Conservation (phyloP, 192 early-diverging fungal genomes). For the Backusella luteola region DNA sequence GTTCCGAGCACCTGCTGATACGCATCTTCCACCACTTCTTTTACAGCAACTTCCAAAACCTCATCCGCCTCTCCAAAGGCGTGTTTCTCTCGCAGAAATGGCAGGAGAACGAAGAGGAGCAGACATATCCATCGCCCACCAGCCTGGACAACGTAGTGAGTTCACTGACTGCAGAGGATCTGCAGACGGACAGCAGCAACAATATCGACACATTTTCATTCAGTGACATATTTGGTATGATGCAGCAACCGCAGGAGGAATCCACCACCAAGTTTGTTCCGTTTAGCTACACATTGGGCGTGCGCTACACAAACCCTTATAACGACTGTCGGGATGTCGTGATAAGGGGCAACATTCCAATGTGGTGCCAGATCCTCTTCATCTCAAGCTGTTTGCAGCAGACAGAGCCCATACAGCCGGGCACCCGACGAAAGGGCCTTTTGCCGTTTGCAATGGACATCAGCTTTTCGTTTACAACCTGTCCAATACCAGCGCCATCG, state of each 20-base stretch:
- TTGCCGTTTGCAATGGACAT: conserved; percentile 8
- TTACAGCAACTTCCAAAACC: not conserved
- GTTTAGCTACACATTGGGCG: not conserved
- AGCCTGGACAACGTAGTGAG: not conserved
- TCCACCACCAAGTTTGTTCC: not conserved
- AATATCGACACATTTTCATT: conserved; percentile 3
- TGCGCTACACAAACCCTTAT: not conserved
- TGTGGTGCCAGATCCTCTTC: conserved; percentile 7
- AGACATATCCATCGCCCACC: not conserved
- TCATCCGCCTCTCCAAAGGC: not conserved
- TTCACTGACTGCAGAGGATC: not conserved
- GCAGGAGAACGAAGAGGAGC: not conserved
- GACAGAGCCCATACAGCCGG: not conserved
- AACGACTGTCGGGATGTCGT: not conserved
- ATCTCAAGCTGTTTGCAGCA: not conserved
- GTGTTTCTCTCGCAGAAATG: conserved; percentile 2
- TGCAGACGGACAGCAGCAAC: not conserved
- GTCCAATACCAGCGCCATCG: not conserved
- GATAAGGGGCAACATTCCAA: not conserved
- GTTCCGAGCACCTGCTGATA: not conserved
- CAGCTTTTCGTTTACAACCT: not conserved
- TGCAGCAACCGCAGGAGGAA: not conserved
- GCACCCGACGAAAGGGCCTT: not conserved
- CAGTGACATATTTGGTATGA: not conserved
- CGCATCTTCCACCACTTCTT: not conserved